Evolutionary conservation across 2,329 filamentous ascomycete genomes (phyloP).

Genomic region (Aspergillus hiratsukae): DNA sequence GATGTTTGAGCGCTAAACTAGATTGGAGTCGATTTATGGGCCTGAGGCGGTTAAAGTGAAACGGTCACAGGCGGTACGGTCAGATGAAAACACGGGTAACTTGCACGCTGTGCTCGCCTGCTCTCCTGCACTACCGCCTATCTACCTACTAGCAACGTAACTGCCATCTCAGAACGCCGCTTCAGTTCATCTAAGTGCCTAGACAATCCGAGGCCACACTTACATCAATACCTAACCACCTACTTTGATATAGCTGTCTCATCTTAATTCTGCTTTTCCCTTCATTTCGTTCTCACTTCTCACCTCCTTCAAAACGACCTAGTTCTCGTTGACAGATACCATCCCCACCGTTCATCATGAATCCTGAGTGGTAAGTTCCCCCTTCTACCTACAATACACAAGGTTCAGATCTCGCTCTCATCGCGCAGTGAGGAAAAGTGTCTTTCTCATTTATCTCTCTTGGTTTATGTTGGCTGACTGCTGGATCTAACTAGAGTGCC

Average conservation of each 20-base stretch:
- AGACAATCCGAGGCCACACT: slow-evolving; percentile 14
- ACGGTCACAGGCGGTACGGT: slow-evolving; percentile 15
- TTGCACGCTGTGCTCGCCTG: slow-evolving; percentile 26
- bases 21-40: slow-evolving; percentile 5
- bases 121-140: slow-evolving; percentile 20
- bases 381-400: slow-evolving; percentile 6
- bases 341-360: slow-evolving; percentile 36
- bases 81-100: slow-evolving; percentile 4
- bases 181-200: slow-evolving; percentile 14
- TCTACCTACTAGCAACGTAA: slow-evolving; percentile 17
- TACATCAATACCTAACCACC: slow-evolving; percentile 12
- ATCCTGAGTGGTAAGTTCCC: slow-evolving; percentile 45
- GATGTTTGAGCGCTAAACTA: slow-evolving; percentile 9
- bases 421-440: not conserved
- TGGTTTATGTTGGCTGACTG: slow-evolving; percentile 8
- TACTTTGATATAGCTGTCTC: not conserved
- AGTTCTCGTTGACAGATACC: slow-evolving; percentile 4
- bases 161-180: slow-evolving; percentile 22
- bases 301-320: slow-evolving; percentile 4
- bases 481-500: slow-evolving; percentile 21
- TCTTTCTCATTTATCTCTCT: not conserved
- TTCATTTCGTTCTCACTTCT: not conserved
- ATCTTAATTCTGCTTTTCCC: not conserved
- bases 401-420: slow-evolving; percentile 1
- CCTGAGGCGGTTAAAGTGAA: slow-evolving; percentile 16